phyloP scores from a whole-genome alignment of 139 green algal species.

The Chlamydomonas schloesseri region DNA sequence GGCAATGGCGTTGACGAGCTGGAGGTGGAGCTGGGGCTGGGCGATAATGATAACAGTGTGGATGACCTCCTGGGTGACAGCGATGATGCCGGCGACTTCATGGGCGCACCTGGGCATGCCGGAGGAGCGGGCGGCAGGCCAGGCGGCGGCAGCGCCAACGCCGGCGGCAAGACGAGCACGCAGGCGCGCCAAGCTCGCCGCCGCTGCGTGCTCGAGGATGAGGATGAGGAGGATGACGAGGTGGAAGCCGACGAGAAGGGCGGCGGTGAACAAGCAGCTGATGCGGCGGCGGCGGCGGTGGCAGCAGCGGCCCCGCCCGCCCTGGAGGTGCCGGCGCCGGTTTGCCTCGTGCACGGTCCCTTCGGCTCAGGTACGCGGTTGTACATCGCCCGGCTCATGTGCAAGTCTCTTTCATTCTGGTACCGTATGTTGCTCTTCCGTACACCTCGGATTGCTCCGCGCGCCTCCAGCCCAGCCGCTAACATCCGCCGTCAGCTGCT shows the following conservation, averaged over 20 bases:
- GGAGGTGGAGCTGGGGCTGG: background rate
- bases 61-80: constrained; percentile 5
- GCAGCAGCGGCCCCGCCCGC: background rate
- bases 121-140: too few species aligned
- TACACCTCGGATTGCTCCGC: too few species aligned
- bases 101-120: too few species aligned
- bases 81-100: too few species aligned
- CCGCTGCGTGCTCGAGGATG: background rate
- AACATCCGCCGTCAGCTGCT: too few species aligned
- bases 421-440: too few species aligned
- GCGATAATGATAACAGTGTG: background rate
- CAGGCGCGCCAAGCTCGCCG: background rate
- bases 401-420: too few species aligned
- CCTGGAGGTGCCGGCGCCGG: constrained; percentile 32
- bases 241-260: background rate
- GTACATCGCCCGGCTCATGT: too few species aligned
- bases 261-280: background rate
- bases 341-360: constrained; percentile 83
- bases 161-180: too few species aligned
- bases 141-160: too few species aligned
- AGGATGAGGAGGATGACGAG: background rate
- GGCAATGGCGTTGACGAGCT: background rate
- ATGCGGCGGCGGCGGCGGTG: background rate
- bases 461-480: too few species aligned
- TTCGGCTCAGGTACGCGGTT: constrained; percentile 60